Base-by-base conservation (phyloP, 1,139 yeast species). In the Saccharomycopsis crataegensis region DNA sequence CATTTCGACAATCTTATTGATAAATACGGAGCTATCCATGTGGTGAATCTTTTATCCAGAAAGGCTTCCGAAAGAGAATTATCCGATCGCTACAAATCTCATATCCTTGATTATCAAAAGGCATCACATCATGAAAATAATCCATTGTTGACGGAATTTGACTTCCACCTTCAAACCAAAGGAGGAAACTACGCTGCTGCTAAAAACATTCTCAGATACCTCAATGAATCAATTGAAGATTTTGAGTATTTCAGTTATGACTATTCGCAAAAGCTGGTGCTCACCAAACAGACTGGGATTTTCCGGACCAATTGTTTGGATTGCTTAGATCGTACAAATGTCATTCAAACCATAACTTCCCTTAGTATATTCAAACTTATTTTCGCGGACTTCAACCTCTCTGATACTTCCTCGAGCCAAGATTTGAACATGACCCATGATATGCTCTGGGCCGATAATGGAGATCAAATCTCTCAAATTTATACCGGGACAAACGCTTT, bases 401-500 rank as follows among this genome's bases (percentile, higher is more conserved):
- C 65, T 9, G 43, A 36, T n/a, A 31, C 36, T 38, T 67, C 65
- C 36, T 70, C 70, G 31, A 61, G 64, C 17, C 37, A 68, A 8
- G 93, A 82, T 22, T 69, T 87, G 46, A 75, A 82, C 65, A 66
- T 70, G 43, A 82, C 78, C 57, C 97, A 91, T 64, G 87, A 90
- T 62, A 74, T 84, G 3, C 70, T 93, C 28, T 94, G 99, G 99
- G 99, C 99, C 0, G 97, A 94, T 67, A 91, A 93, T 67, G 99
- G 99, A 48, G 99, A 94, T 68, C 96, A 94, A 58, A 80, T 94
- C 8, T 90, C 98, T 1, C 97, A 90, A 66, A 93, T 93, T 34
- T 94, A 94, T 66, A 93, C 99, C 0, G 99, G 99, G 6, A 94
- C 99, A 0, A 91, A 93, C 65, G 99, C 99, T 0, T 73, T 94